A percentile compares a stretch with the other conserved stretches of the same genome.
These are phyloP conservation scores for Xerocomus potaroensis DNA, from an alignment of 768 basidiomycete species.

Conservation along the genomic window DNA sequence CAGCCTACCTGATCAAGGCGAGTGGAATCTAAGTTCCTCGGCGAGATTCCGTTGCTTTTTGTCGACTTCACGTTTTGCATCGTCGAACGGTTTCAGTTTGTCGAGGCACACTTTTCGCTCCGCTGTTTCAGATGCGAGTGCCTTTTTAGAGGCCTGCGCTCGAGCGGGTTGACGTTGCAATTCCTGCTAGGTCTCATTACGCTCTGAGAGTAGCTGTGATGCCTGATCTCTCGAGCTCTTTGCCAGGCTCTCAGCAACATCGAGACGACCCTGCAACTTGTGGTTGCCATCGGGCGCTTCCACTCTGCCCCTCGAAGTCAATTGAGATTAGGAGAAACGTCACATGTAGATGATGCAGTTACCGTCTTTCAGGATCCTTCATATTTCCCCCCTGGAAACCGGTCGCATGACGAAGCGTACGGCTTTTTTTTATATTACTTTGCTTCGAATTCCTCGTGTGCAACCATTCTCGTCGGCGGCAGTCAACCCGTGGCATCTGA, in stretches of 20 bases:
- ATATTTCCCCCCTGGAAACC: conserved; percentile 28
- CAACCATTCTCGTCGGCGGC: conserved; percentile 18
- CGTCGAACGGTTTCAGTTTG: conserved; percentile 18
- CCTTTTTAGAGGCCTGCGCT: conserved; percentile 13
- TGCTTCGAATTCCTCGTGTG: conserved; percentile 19
- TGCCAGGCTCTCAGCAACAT: conserved; percentile 21
- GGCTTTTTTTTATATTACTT: conserved; percentile 26
- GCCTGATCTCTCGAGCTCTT: conserved; percentile 23
- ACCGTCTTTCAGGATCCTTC: conserved; percentile 26
- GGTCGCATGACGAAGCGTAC: conserved; percentile 27
- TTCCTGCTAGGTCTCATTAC: conserved; percentile 19
- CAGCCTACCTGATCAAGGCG: conserved; percentile 16
- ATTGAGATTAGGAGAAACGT: conserved; percentile 9
- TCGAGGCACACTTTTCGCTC: conserved; percentile 21
- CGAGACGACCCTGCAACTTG: conserved; percentile 27
- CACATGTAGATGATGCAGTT: not conserved
- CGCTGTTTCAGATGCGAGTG: conserved; percentile 13
- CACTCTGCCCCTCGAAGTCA: conserved; percentile 17
- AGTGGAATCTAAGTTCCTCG: not conserved
- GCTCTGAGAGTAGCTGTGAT: conserved; percentile 24
- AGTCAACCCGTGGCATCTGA: conserved; percentile 12
- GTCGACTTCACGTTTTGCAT: conserved; percentile 17
- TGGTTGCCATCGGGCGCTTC: conserved; percentile 19
- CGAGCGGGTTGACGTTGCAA: conserved; percentile 15
- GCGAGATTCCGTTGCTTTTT: conserved; percentile 19